A percentile compares a stretch with the other conserved stretches of the same genome.
These are phyloP conservation scores for Cryphonectria parasitica DNA, from an alignment of 2,329 filamentous ascomycete species.

Conservation along the genomic window DNA sequence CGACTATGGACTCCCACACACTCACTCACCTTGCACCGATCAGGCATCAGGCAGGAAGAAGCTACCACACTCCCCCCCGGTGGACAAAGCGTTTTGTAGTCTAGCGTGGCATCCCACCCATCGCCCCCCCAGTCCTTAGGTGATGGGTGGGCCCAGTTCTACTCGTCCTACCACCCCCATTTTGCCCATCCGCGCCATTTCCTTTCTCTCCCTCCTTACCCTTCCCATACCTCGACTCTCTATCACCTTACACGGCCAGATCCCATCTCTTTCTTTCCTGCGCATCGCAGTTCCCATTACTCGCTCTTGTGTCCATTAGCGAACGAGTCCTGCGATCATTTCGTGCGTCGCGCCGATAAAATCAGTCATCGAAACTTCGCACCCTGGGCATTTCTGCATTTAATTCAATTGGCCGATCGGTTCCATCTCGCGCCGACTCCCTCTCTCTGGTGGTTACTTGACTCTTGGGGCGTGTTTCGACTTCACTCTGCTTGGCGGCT, in stretches of 20 bases:
- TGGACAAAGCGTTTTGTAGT: slow-evolving; percentile 14
- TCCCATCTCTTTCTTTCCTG: slow-evolving; percentile 12
- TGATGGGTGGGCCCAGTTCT: background rate
- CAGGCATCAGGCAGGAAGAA: slow-evolving; percentile 8
- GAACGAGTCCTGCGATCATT: slow-evolving; percentile 6
- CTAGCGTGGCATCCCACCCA: slow-evolving; percentile 5
- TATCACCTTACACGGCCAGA: slow-evolving; percentile 5
- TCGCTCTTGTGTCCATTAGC: slow-evolving; percentile 12
- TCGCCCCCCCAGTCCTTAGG: background rate
- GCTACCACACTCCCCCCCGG: slow-evolving; percentile 4
- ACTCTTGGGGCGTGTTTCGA: slow-evolving; percentile 20
- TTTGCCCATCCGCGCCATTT: slow-evolving; percentile 12
- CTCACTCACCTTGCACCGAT: slow-evolving; percentile 4
- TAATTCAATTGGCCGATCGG: slow-evolving; percentile 6
- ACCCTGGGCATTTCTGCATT: background rate
- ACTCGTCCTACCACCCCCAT: slow-evolving; percentile 13
- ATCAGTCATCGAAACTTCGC: background rate
- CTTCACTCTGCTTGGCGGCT: slow-evolving; percentile 25
- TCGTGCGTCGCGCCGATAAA: background rate
- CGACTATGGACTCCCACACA: background rate
- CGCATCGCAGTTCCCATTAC: slow-evolving; percentile 10
- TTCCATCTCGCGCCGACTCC: slow-evolving; percentile 10
- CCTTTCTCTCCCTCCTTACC: slow-evolving; percentile 5
- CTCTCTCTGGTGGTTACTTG: slow-evolving; percentile 10
- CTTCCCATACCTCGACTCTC: slow-evolving; percentile 1